Percentiles rank a stretch among this genome's conserved stretches.
phyloP scores from a whole-genome alignment of 495 filamentous ascomycete genomes.

The Saxispiralis lemnorum region DNA sequence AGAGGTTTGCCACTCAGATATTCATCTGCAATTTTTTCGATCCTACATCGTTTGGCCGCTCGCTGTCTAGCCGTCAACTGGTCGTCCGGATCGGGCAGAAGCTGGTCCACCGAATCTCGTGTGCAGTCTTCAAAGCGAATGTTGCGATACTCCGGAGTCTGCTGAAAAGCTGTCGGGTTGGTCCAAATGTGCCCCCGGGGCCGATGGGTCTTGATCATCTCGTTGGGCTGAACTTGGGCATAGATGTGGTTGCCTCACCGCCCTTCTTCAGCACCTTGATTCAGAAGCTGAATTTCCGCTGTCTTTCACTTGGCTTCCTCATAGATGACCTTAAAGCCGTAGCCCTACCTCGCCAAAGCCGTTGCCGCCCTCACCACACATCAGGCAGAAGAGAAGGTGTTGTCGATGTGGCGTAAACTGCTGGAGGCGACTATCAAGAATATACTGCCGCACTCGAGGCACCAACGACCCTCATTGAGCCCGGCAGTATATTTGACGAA shows the following conservation, averaged over 20 bases:
- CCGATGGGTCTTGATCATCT: conserved; percentile 10
- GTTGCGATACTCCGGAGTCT: conserved; percentile 8
- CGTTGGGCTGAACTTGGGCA: conserved; percentile 10
- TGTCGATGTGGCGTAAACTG: no score
- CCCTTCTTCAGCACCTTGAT: background rate
- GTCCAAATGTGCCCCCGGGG: conserved; percentile 8
- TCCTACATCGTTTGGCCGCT: conserved; percentile 35
- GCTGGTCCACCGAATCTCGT: conserved; percentile 24
- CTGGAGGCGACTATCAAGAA: no score
- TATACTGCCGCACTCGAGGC: no score
- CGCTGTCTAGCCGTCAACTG: conserved; percentile 33
- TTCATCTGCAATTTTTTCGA: conserved; percentile 39
- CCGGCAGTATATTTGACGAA: no score
- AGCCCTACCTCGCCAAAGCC: no score
- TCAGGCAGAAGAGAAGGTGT: no score
- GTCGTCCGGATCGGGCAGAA: conserved; percentile 39
- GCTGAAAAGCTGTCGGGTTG: conserved; percentile 6
- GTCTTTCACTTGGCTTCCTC: no score
- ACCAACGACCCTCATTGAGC: no score
- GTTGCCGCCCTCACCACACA: no score
- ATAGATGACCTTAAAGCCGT: no score
- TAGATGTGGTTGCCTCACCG: background rate
- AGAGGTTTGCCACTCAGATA: conserved; percentile 41
- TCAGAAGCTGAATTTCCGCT: background rate
- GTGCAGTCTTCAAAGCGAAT: conserved; percentile 22